Conservation (phyloP, 139 green algal genomes). For the Desmodesmus armatus region DNA sequence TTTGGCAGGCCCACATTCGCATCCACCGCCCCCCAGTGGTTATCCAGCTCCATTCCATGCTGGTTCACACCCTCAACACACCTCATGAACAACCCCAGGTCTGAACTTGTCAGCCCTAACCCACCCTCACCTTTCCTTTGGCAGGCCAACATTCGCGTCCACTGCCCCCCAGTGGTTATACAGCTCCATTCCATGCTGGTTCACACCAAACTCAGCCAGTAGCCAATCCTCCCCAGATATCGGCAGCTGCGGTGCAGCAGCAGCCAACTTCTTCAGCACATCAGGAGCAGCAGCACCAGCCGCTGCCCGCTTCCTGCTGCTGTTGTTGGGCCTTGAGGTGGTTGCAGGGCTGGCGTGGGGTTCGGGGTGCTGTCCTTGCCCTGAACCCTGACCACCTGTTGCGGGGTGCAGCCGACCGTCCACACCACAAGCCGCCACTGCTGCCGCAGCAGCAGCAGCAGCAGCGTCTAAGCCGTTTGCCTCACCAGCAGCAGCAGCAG, state of each 20-base stretch:
- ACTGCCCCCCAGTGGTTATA: slow-evolving; percentile 47
- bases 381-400: no score
- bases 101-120: no score
- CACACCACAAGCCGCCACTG: background rate
- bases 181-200: slow-evolving; percentile 44
- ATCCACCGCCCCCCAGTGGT: slow-evolving; percentile 46
- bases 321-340: no score
- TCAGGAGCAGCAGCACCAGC: background rate
- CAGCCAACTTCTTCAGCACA: slow-evolving; percentile 25
- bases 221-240: slow-evolving; percentile 27
- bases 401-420: no score
- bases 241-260: slow-evolving; percentile 13
- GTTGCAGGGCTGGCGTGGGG: no score
- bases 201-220: slow-evolving; percentile 21
- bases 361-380: no score
- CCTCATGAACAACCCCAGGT: no score
- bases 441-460: background rate
- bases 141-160: slow-evolving; percentile 1
- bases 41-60: slow-evolving; percentile 47
- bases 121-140: background rate
- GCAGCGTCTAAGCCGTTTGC: background rate
- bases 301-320: background rate
- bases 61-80: slow-evolving; percentile 19
- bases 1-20: background rate
- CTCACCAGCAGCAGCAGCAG: background rate